Evolutionary conservation across 2,329 filamentous ascomycete species (phyloP), one percentile per base, ranked within the genome.

Genomic region (Fusarium tanahbumbuense): DNA sequence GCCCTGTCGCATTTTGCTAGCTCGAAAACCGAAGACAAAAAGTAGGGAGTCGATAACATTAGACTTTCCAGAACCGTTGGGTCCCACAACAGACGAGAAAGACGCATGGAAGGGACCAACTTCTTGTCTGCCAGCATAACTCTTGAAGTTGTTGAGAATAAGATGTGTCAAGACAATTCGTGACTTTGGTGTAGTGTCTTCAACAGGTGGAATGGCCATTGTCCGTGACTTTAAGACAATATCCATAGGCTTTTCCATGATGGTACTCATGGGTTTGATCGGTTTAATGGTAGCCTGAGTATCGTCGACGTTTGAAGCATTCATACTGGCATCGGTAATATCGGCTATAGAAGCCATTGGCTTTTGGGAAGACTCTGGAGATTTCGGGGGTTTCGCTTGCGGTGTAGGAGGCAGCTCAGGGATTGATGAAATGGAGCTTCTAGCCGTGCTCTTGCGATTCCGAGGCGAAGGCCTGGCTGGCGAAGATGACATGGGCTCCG

Each of bases 11-110:
- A 99, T 99, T 83, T 99, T 99, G 85, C 95, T 98, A 44, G 96
- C 96, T 64, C 96, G 91, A 83, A 99, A 99, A 56, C 97, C 96
- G 78, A 99, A 99, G n/a, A 99, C 96, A 76, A 99, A 99, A 1
- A 99, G 88, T 28, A 99, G 84, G 4, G 96, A 98, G 81, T 99
- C 96, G 77, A 99, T 99, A 68, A 99, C 97, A 75, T 99, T 99
- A 23, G 96, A 98, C 80, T 99, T 99, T 63, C 96, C 96, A 12
- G 96, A 99, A 66, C 96, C 96, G 78, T 99, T 99, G 52, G 97
- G 96, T 1, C 96, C 97, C 12, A 99, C 96, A 4, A 99, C 96
- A 0, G 96, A 98, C 3, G 96, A 98, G 82, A 99, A 99, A 0
- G 96, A 99, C 3, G 93, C 88, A 79, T 99, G 96, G 79, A 99